Evolutionary conservation across 257 asterid species (phyloP), one percentile per base, ranked within the genome.

Genomic region (Primulina huaijiensis): DNA sequence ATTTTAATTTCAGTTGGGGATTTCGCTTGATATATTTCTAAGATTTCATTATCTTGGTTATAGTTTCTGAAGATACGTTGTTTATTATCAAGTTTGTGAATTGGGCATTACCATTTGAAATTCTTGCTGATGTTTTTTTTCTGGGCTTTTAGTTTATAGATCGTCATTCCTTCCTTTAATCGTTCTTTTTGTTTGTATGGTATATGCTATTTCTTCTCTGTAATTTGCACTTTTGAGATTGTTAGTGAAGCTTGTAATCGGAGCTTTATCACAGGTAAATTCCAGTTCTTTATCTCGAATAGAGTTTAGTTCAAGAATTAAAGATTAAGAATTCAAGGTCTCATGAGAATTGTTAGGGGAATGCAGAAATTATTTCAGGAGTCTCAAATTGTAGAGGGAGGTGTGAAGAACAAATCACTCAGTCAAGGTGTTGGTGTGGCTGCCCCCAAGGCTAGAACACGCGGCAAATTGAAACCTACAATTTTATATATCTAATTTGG

Each of bases 331-430:
- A 80, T 72, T 78, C 66, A 73, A 82, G 89, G 73, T 84, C 85
- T 84, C 87, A 82, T 84, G 89, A 82, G 86, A 84, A 84, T 84
- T 84, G 76, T 75, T 79, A 82, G 85, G 89, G 89, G 89, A 79
- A 84, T 84, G 89, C 89, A 84, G 85, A 84, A 78, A 82, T 72
- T 70, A 69, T 60, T 72, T 81, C 43, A 67, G 53, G 85, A 76
- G 74, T 75, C 81, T 64, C 77, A 64, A 75, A 76, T 76, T 60
- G 60, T 62, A 72, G 76, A 72, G 72, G 84, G 76, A 81, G 79
- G 63, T 50, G 57, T 16, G 67, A 62, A 75, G 75, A 78, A 72
- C 81, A 75, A 75, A 71, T 80, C 87, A 67, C 82, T 82, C 83
- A 73, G 81, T 79, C 89, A 40, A 61, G 89, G 89, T 72, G 78